Conservation (phyloP, 768 basidiomycete species). For the Trametes cingulata region DNA sequence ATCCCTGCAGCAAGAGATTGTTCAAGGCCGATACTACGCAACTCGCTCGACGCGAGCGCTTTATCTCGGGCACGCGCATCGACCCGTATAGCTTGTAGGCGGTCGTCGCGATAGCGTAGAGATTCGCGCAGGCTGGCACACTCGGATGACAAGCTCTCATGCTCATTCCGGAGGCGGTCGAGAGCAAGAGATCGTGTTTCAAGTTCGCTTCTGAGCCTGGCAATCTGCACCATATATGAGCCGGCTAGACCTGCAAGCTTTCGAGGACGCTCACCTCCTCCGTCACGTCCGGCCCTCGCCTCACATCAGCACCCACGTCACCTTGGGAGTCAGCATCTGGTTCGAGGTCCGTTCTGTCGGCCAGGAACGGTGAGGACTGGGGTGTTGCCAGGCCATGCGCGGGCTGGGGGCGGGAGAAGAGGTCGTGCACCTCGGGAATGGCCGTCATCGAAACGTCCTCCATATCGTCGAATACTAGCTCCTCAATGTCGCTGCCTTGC, state of each 20-base stretch:
- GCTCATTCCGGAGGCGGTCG: constrained; percentile 13
- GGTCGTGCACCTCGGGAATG: neutral
- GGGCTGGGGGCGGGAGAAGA: neutral
- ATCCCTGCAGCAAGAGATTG: neutral
- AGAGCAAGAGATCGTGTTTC: neutral
- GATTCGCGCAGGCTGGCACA: neutral
- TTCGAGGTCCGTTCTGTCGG: neutral
- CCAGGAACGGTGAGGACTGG: constrained; percentile 2
- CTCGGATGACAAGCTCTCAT: constrained; percentile 1
- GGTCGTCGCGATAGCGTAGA: constrained; percentile 3
- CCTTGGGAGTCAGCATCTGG: neutral
- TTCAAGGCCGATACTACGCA: neutral
- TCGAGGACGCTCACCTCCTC: neutral
- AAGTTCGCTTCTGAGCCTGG: neutral
- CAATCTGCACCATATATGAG: neutral
- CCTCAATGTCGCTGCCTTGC: constrained; percentile 17
- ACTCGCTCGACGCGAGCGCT: neutral
- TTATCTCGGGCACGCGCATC: neutral
- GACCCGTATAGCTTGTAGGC: neutral
- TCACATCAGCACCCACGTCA: neutral
- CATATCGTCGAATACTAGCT: constrained; percentile 24
- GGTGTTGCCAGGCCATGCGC: constrained; percentile 9
- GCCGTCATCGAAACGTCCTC: constrained; percentile 7
- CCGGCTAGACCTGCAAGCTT: no score
- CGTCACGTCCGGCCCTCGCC: neutral